phyloP scores from a whole-genome alignment of 2,329 filamentous ascomycete genomes.

The Cyclaneusma minus region DNA sequence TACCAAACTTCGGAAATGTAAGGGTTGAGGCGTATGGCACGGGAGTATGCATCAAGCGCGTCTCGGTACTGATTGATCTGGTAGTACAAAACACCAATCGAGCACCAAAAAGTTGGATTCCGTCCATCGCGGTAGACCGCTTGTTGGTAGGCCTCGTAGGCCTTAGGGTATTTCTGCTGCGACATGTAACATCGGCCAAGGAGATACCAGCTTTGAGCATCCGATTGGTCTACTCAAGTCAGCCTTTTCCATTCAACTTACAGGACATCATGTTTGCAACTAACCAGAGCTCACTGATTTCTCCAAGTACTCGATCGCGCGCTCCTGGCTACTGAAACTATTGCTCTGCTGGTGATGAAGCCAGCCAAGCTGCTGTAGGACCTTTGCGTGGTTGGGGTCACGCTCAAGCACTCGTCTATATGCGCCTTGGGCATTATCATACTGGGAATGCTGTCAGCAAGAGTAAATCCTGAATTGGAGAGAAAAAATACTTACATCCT shows the following conservation, averaged over 20 bases:
- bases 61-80: slow-evolving; percentile 99
- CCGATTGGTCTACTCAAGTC: slow-evolving; percentile 58
- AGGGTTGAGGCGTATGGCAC: slow-evolving; percentile 88
- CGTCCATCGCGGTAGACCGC: slow-evolving; percentile 95
- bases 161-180: slow-evolving; percentile 96
- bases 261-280: slow-evolving; percentile 19
- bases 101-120: slow-evolving; percentile 99
- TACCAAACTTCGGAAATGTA: slow-evolving; percentile 99
- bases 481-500: slow-evolving; percentile 60
- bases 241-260: slow-evolving; percentile 12
- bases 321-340: slow-evolving; percentile 81
- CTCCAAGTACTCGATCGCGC: slow-evolving; percentile 91
- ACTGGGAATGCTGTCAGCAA: slow-evolving; percentile 38
- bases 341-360: slow-evolving; percentile 92
- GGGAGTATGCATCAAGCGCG: slow-evolving; percentile 91
- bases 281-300: slow-evolving; percentile 87
- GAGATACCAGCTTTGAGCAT: slow-evolving; percentile 97
- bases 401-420: slow-evolving; percentile 88
- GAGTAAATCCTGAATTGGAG: slow-evolving; percentile 4
- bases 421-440: slow-evolving; percentile 80
- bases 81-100: slow-evolving; percentile 96
- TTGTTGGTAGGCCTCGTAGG: slow-evolving; percentile 96
- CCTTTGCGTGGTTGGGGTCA: slow-evolving; percentile 93
- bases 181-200: slow-evolving; percentile 98
- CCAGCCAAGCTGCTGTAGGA: slow-evolving; percentile 95